These are phyloP conservation scores for Diutina pseudorugosa DNA, from an alignment of 1,139 yeast species.

Conservation along the genomic window DNA sequence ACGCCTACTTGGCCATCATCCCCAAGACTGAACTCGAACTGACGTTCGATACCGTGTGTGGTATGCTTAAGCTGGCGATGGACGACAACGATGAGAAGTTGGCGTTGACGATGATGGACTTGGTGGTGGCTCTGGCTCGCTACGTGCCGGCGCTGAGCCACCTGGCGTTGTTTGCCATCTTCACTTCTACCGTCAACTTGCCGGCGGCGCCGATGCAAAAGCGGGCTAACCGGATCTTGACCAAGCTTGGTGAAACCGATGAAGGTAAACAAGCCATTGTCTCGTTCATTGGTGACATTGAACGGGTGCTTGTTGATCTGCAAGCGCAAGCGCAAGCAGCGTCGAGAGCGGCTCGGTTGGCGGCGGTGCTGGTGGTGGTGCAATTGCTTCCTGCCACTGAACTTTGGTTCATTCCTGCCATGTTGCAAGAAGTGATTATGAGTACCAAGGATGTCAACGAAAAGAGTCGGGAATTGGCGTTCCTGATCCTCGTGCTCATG, in stretches of 20 bases:
- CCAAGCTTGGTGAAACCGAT: conserved; percentile 58
- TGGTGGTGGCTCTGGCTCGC: conserved; percentile 76
- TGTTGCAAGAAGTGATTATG: conserved; percentile 78
- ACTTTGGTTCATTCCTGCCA: conserved; percentile 66
- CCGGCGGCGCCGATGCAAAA: conserved; percentile 64
- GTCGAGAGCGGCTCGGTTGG: conserved; percentile 71
- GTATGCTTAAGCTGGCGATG: conserved; percentile 61
- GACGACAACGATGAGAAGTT: conserved; percentile 44
- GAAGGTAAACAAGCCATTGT: conserved; percentile 43
- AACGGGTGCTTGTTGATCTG: conserved; percentile 45
- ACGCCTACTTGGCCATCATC: conserved; percentile 65
- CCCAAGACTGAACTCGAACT: conserved; percentile 50
- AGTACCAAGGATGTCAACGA: conserved; percentile 92
- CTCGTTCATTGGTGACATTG: conserved; percentile 45
- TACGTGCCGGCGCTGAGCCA: conserved; percentile 65
- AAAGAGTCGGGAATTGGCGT: conserved; percentile 77
- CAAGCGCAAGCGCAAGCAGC: conserved; percentile 51
- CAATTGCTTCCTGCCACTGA: conserved; percentile 49
- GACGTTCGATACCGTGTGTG: conserved; percentile 81
- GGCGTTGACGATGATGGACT: conserved; percentile 81
- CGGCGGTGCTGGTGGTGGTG: conserved; percentile 50
- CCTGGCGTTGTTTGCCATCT: conserved; percentile 65
- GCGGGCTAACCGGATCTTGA: conserved; percentile 74
- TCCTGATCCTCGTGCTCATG: conserved; percentile 65
- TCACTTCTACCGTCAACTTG: conserved; percentile 49